A percentile compares a stretch with the other conserved stretches of the same genome.
These are phyloP conservation scores for Auricularia sp. DNA, from an alignment of 768 basidiomycete species.

Conservation along the genomic window DNA sequence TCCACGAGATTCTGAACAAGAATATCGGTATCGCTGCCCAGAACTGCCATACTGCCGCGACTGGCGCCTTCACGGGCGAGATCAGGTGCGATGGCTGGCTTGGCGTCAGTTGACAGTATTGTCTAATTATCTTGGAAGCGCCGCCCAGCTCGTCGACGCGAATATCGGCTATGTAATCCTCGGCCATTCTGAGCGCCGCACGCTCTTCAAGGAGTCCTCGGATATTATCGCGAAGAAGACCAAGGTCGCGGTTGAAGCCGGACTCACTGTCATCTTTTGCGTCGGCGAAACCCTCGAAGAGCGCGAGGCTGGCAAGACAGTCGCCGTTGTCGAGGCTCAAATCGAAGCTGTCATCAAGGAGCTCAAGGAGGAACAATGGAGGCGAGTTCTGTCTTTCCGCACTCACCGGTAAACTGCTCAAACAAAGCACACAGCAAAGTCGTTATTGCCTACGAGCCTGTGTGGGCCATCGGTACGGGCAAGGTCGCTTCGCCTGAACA, in stretches of 20 bases:
- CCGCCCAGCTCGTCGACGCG: conserved; percentile 78
- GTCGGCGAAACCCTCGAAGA: conserved; percentile 88
- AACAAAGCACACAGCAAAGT: conserved; percentile 45
- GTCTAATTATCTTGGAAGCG: conserved; percentile 23
- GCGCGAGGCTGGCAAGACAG: conserved; percentile 71
- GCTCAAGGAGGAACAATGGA: conserved; percentile 64
- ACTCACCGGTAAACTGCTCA: neutral
- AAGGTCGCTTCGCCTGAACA: conserved; percentile 79
- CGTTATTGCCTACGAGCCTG: conserved; percentile 93
- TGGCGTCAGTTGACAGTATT: neutral
- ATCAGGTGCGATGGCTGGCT: conserved; percentile 53
- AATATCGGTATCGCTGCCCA: conserved; percentile 80
- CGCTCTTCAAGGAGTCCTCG: conserved; percentile 82
- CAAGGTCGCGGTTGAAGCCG: conserved; percentile 63
- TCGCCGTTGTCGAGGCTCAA: conserved; percentile 70
- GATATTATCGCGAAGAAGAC: conserved; percentile 79
- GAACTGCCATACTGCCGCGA: conserved; percentile 75
- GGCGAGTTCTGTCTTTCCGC: conserved; percentile 34
- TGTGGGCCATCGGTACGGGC: conserved; percentile 98
- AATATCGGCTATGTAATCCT: conserved; percentile 85
- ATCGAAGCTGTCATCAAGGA: conserved; percentile 62
- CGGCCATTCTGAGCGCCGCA: conserved; percentile 93
- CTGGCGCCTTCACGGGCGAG: conserved; percentile 94
- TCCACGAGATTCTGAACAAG: conserved; percentile 50
- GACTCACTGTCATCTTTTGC: conserved; percentile 86